Evolutionary conservation across 1,139 yeast genomes (phyloP), one percentile per base, ranked within the genome.

Genomic region (Candida sp.): DNA sequence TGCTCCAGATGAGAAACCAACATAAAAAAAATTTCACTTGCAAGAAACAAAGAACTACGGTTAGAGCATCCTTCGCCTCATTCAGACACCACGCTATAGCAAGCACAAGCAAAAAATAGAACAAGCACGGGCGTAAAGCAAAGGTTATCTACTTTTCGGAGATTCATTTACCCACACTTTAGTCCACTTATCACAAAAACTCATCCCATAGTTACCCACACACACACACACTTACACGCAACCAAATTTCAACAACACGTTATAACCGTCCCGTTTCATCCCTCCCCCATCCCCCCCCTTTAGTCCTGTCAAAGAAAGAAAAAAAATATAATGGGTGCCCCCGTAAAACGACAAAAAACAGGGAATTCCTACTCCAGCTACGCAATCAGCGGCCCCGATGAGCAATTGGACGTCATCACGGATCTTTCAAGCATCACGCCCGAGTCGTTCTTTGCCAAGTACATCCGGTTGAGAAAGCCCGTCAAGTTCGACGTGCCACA

Each of bases 391-490:
- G n/a, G 12, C 17, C n/a, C 7, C 2, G 7, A 39, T 31, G 44
- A 38, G 25, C n/a, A 38, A 39, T 31, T 45, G 5, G 42, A 38
- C 39, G 25, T 34, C 7, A 40, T 46, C 9, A 25, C 17, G 5
- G 48, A 46, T 33, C 27, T 44, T 8, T 25, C 33, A 3, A 7
- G 9, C 30, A 6, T 44, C 5, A 9, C 37, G 2, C 17, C 49
- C 4, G 12, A 56, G 3, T 50, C 55, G 3, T 75, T 78, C 53
- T 73, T 67, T 49, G 44, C 56, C 7, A 48, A 61, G 3, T 78
- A 63, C 54, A 65, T 79, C 6, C 49, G 55, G 12, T 54, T 60
- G 11, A 58, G 83, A 42, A 71, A 65, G 46, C 84, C 84, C 1
- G 74, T 69, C 31, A 69, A 75, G 50, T 63, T 78, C 28, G 58